Percentiles rank a stretch among this genome's conserved stretches.
These are phyloP conservation scores for Plantago major DNA, from an alignment of 257 asterid genomes.

Conservation along the genomic window DNA sequence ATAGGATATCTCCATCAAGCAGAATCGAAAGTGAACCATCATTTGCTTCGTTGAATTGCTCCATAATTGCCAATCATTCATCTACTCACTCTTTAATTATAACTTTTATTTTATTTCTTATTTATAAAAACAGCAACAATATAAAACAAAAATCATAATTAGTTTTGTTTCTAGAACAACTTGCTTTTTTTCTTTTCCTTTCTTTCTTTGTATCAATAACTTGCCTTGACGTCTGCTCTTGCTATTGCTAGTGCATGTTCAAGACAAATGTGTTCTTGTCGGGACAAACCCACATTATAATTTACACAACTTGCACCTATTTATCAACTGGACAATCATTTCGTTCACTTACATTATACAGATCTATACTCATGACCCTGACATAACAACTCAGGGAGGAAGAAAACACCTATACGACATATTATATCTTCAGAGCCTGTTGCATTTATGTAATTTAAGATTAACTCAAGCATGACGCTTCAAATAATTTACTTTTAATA, in stretches of 20 bases:
- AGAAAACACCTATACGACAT: no score
- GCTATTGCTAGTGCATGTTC: conserved; percentile 2
- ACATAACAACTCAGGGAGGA: neutral
- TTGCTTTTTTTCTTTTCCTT: neutral
- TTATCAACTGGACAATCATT: neutral
- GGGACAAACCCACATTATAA: no score
- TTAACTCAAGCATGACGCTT: no score
- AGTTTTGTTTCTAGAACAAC: no score
- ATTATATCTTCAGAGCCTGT: no score
- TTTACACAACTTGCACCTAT: neutral
- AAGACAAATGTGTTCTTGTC: neutral
- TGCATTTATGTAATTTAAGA: no score
- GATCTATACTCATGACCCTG: neutral
- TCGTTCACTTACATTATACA: neutral
- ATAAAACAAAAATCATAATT: no score
- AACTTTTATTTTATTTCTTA: no score
- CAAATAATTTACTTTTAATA: no score
- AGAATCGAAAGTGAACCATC: conserved; percentile 16
- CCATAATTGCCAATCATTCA: conserved; percentile 5
- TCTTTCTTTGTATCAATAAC: neutral
- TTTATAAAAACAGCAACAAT: no score
- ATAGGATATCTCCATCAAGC: neutral
- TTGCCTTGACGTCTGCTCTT: conserved; percentile 21
- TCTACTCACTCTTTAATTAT: no score
- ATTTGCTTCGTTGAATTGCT: conserved; percentile 29